Evolutionary conservation across 306 rosid species (phyloP).

Genomic region (Cucurbita argyrosperma): DNA sequence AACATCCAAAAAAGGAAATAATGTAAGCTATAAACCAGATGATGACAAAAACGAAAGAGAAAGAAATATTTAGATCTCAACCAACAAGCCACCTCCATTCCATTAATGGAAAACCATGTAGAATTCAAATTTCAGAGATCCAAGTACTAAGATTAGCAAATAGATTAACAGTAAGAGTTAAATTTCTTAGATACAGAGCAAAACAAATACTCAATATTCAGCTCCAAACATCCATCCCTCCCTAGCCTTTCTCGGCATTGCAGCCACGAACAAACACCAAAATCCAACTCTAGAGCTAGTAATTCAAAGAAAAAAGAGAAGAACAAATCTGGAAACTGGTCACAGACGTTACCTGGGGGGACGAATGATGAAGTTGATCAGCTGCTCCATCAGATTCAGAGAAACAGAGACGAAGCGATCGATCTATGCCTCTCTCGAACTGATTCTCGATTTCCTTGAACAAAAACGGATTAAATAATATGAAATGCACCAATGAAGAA

Average conservation of each 20-base stretch:
- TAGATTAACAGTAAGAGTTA: neutral
- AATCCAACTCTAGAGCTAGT: neutral
- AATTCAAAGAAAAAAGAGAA: neutral
- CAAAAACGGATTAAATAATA: neutral
- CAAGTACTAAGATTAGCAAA: neutral
- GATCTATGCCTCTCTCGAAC: neutral
- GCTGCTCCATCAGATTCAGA: slow-evolving; percentile 41
- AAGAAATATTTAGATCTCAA: neutral
- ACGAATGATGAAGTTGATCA: slow-evolving; percentile 49
- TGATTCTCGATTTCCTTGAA: neutral
- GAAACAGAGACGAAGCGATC: neutral
- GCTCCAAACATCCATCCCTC: neutral
- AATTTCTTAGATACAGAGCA: neutral
- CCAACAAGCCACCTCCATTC: neutral
- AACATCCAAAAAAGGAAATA: neutral
- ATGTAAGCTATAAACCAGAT: neutral
- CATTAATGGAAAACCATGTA: neutral
- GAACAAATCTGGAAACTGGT: neutral
- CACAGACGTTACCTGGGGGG: slow-evolving; percentile 34
- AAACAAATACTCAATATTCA: neutral
- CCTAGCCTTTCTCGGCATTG: neutral
- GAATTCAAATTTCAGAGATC: neutral
- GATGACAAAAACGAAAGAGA: neutral
- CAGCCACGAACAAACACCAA: neutral
- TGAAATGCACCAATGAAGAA: neutral